Evolutionary conservation across 2,329 filamentous ascomycete genomes (phyloP), one percentile per base, ranked within the genome.

Genomic region (Paraconiothyrium brasiliense): DNA sequence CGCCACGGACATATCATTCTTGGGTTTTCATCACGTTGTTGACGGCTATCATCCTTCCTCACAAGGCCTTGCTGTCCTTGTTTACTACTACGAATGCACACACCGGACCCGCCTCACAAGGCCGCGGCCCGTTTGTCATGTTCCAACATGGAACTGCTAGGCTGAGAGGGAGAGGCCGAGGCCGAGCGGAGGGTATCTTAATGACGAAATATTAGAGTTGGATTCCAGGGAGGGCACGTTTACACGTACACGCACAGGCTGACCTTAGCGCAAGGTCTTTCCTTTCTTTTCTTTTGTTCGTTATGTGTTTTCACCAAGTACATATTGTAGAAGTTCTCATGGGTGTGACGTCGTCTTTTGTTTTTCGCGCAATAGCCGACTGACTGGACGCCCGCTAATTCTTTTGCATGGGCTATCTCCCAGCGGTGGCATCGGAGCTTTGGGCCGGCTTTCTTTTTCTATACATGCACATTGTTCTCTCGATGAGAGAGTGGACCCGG

Each of bases 131-230:
- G 52, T 61, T 55, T 4, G 58, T 54, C 51, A 57, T 47, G 63
- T 64, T 65, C 56, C 27, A 30, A 61, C 47, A 60, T 50, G 37
- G 70, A 71, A 70, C 54, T 67, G 67, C 65, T 68, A 66, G 63
- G 67, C 65, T 61, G 62, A 59, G 55, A 41, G 27, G 35, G 20
- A 20, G 20, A 20, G 20, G 20, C 20, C 49, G 43, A 14, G 32
- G 54, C 37, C 61, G 70, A 70, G 27, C 27, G 52, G 52, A 44
- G 39, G 27, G 24, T 54, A 55, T 72, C 64, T 72, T 78, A 77
- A 78, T 77, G 75, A 78, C 58, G 72, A 71, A 75, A n/a, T 61
- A 74, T 70, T 78, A 78, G 75, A 78, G 62, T 65, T 69, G 67
- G 68, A 67, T 46, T 61, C 50, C 52, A 52, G 61, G 69, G 69